Base-by-base conservation (phyloP, 2,329 filamentous ascomycete species). In the Calonectria montana region DNA sequence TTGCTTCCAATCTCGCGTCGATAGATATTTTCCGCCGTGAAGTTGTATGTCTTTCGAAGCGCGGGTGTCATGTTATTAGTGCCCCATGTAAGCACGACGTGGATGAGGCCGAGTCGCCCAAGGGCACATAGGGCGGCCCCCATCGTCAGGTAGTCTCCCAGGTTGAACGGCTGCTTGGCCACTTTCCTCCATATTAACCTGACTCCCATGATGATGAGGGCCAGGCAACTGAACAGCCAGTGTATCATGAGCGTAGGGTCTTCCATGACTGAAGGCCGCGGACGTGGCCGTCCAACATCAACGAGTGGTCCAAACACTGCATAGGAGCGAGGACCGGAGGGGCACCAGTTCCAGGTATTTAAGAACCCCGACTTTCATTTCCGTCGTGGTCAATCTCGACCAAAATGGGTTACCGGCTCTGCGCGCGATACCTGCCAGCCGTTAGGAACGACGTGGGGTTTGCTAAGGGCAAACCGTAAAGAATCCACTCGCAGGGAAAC, bases 231-330 rank as follows among this genome's bases (percentile, higher is more conserved):
- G 55, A 70, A 70, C 18, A 70, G 69, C 69, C 72, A 73, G 64
- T 74, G 72, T 35, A 74, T 73, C 57, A 74, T 53, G 8, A 74
- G 50, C 39, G 72, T 74, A 16, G 72, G 72, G 29, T 74, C 72
- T 62, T 73, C 70, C 72, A 74, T 74, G 63, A 39, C 29, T 6
- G 47, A 21, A n/a, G 55, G 23, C 48, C 39, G 18, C 21, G 59
- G 48, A 59, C 37, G 29, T 7, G 31, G 48, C 47, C 48, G 48
- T 50, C 53, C 43, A 29, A 41, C 41, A 62, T 62, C 29, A 41
- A 39, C 35, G 23, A 31, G 25, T 41, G 15, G 18, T 25, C 47
- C 47, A 29, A 41, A 37, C 39, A 53, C 12, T 31, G 35, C 35
- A 35, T 25, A 21, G 27, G 27, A 53, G 31, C 16, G 27, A 65